Percentiles rank a stretch among this genome's conserved stretches.
Evolutionary conservation across 768 basidiomycete genomes (phyloP).

Genomic region (Auriscalpium vulgare): DNA sequence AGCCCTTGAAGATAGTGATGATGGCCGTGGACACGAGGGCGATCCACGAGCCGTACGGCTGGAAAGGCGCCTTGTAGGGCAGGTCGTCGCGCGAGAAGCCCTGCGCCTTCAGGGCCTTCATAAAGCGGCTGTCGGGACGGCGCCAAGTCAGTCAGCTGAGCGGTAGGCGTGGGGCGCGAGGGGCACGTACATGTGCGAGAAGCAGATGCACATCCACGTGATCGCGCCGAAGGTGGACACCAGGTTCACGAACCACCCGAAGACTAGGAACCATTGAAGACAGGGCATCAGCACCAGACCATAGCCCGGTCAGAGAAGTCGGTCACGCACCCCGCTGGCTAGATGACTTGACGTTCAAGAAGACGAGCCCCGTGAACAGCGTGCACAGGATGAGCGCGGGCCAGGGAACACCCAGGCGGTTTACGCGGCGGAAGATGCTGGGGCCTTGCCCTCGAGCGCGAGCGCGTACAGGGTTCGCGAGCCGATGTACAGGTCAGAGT

Average conservation of each 20-base stretch:
- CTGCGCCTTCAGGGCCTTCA: conserved; percentile 37
- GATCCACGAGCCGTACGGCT: conserved; percentile 54
- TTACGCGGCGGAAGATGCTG: conserved; percentile 29
- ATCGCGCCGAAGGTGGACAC: conserved; percentile 34
- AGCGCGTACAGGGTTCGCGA: conserved; percentile 41
- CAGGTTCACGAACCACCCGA: conserved; percentile 33
- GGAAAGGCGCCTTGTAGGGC: conserved; percentile 53
- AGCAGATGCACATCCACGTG: conserved; percentile 40
- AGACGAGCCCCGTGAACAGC: conserved; percentile 47
- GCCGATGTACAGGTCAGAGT: conserved; percentile 53
- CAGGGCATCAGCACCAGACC: neutral
- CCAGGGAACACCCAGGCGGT: conserved; percentile 28
- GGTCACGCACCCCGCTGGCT: conserved; percentile 37
- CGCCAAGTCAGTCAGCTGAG: neutral
- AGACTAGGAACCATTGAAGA: conserved; percentile 12
- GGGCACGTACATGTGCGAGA: conserved; percentile 47
- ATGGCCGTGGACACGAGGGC: conserved; percentile 44
- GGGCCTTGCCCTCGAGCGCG: conserved; percentile 40
- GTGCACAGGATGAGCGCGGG: conserved; percentile 44
- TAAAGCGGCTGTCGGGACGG: conserved; percentile 36
- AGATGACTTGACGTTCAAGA: conserved; percentile 45
- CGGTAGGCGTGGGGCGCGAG: neutral
- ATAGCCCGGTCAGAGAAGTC: neutral
- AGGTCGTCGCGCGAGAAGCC: conserved; percentile 34
- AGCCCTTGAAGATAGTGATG: conserved; percentile 49